Evolutionary conservation across 139 green algal species (phyloP).

Genomic region (Protoeuglena noctilucae): DNA sequence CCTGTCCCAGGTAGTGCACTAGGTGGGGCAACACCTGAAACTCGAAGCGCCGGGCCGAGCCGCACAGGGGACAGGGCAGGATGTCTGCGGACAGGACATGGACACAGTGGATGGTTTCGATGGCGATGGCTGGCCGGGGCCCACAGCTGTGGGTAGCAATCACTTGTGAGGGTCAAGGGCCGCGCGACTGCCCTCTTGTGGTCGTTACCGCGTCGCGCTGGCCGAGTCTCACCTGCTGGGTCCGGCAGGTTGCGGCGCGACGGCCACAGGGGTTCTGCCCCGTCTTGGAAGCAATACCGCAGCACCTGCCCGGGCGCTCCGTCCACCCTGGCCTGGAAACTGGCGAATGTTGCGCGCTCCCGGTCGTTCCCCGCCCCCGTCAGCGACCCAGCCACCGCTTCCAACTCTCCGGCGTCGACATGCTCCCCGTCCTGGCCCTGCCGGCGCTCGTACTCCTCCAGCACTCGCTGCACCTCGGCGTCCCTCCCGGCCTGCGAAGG

Average conservation of each 20-base stretch:
- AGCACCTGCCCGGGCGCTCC: conserved; percentile 30
- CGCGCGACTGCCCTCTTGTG: no score
- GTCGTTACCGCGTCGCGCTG: not conserved
- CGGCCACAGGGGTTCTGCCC: conserved; percentile 46
- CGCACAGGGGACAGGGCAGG: conserved; percentile 7
- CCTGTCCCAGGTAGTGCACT: conserved; percentile 38
- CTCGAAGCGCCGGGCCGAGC: conserved; percentile 7
- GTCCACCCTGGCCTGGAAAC: conserved; percentile 20
- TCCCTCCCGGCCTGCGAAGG: not conserved
- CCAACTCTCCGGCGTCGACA: not conserved
- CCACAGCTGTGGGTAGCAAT: no score
- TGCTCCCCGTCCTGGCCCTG: not conserved
- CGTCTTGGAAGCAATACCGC: conserved; percentile 55
- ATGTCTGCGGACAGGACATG: conserved; percentile 1
- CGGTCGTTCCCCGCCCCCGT: no score
- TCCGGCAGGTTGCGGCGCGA: conserved; percentile 14
- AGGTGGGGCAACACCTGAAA: conserved; percentile 51
- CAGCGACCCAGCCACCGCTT: no score
- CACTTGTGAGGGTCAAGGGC: no score
- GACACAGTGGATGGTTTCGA: no score
- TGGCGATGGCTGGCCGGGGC: no score
- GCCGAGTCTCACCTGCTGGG: not conserved
- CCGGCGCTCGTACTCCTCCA: not conserved
- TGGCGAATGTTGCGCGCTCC: not conserved
- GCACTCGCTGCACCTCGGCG: not conserved